Conservation (phyloP, 1,139 yeast species). For the Eremothecium gossypii region DNA sequence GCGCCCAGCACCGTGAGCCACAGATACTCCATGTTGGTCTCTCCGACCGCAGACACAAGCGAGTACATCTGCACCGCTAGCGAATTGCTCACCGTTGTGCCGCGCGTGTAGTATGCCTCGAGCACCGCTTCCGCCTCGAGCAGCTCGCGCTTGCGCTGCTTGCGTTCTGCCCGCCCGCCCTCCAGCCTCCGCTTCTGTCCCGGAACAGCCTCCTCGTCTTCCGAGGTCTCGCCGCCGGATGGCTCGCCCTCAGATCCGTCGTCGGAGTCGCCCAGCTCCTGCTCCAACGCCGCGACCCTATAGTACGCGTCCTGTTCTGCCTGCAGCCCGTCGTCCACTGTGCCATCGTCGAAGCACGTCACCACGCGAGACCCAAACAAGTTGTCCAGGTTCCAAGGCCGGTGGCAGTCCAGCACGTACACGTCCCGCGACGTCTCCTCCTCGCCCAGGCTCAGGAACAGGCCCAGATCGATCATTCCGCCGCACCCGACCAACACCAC, state of each 20-base stretch:
- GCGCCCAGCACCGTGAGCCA: conserved; percentile 92
- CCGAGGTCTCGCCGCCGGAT: conserved; percentile 31
- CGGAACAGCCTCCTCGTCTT: conserved; percentile 25
- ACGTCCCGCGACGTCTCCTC: conserved; percentile 42
- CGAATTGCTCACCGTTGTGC: conserved; percentile 70
- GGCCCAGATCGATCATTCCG: conserved; percentile 81
- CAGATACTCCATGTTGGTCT: conserved; percentile 56
- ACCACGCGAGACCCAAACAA: conserved; percentile 77
- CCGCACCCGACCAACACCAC: conserved; percentile 88
- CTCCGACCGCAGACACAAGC: conserved; percentile 69
- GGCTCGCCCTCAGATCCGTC: conserved; percentile 27
- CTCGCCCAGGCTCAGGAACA: conserved; percentile 60
- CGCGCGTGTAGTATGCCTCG: conserved; percentile 70
- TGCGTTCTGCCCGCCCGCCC: conserved; percentile 19
- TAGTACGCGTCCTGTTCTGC: conserved; percentile 49
- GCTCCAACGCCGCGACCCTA: conserved; percentile 36
- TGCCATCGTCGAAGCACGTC: conserved; percentile 83
- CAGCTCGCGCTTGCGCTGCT: conserved; percentile 31
- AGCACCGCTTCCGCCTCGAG: conserved; percentile 45
- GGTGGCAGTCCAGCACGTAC: conserved; percentile 80
- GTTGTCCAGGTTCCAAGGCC: conserved; percentile 96
- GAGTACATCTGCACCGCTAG: conserved; percentile 75
- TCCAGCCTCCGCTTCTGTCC: conserved; percentile 24
- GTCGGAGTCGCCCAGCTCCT: conserved; percentile 18
- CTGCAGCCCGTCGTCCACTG: conserved; percentile 46